Evolutionary conservation across 2,329 filamentous ascomycete species (phyloP), one percentile per base, ranked within the genome.

Genomic region (Arthrobotrys entomopaga): DNA sequence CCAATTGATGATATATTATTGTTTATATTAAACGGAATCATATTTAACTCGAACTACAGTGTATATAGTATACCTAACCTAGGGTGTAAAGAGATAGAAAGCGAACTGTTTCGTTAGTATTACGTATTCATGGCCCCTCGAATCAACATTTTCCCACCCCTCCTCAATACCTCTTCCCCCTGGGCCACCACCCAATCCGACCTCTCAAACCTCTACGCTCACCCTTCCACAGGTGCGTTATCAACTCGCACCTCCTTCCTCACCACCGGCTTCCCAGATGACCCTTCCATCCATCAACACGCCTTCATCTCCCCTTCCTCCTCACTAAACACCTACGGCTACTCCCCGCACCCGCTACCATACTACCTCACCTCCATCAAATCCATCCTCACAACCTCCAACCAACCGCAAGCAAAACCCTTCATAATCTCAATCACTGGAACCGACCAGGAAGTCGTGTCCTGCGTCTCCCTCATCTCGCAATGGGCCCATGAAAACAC

Each of bases 341-440:
- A 93, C 81, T 91, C 88, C 75, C 91, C 90, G 0, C 81, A 87
- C 15, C 81, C 85, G 0, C 83, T 93, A 0, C 78, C 82, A 8
- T 81, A 82, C 11, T 93, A 92, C 72, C 83, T 93, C 0, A 76
- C 75, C 0, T 87, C 86, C 64, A 83, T 91, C 67, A 78, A 81
- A 52, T 78, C 79, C 13, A 82, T 84, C 26, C 83, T 89, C 24
- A 34, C n/a, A 13, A 24, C 34, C 1, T 67, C 71, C 0, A 15
- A 26, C 81, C 83, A 16, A 43, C 77, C 3, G 69, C 74, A 78
- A 65, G 22, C 24, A 24, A 91, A 92, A 76, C 85, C 86, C 0
- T 85, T 91, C 79, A 86, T 93, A 63, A 80, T 93, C 13, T 91
- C 89, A 2, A 87, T 93, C 1, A 92, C 91, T 0, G 91, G 91